Evolutionary conservation across 352 stramenopile genomes (phyloP).

Genomic region (Phytophthora vignae): DNA sequence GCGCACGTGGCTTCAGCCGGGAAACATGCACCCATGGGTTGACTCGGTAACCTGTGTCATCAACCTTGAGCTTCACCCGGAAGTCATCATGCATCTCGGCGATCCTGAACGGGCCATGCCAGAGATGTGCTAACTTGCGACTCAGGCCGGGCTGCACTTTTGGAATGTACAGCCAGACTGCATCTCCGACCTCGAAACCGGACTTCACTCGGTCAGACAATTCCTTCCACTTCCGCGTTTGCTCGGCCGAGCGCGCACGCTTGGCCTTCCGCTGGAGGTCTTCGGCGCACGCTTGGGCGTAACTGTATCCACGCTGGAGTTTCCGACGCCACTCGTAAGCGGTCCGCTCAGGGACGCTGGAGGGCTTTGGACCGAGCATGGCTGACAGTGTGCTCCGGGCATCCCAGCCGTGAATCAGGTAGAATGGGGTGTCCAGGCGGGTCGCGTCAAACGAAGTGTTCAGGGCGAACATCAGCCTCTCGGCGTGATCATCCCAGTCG

Average conservation of each 20-base stretch:
- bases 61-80: background rate
- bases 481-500: conserved; percentile 40
- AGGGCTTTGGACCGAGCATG: background rate
- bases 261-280: too few species aligned
- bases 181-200: background rate
- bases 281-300: too few species aligned
- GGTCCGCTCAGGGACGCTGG: background rate
- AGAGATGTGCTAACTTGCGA: conserved; percentile 2
- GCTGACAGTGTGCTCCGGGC: conserved; percentile 4
- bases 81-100: background rate
- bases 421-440: conserved; percentile 18
- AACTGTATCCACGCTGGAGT: conserved; percentile 2
- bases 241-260: background rate
- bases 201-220: background rate
- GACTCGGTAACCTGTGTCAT: background rate
- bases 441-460: conserved; percentile 27
- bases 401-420: conserved; percentile 27
- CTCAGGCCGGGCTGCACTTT: background rate
- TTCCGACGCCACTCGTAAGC: conserved; percentile 8
- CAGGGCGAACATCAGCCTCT: conserved; percentile 32
- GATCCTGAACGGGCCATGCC: conserved; percentile 11
- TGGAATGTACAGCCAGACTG: conserved; percentile 1
- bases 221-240: background rate
- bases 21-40: conserved; percentile 2
- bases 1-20: background rate